Evolutionary conservation across 805 yeast genomes (phyloP).

Genomic region (Yamadazyma ubonensis): DNA sequence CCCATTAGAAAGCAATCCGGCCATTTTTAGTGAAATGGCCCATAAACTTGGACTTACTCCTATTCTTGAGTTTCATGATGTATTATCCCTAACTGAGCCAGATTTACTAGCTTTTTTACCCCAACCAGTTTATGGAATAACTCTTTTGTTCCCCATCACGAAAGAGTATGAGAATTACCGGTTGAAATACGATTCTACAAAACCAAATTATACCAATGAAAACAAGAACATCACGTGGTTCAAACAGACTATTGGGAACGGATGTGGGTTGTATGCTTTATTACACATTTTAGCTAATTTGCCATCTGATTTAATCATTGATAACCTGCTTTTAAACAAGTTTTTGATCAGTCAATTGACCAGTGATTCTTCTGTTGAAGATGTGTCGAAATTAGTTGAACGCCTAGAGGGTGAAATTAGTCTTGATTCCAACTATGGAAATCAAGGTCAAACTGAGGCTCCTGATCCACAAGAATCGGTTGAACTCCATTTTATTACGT

Average conservation of each 20-base stretch:
- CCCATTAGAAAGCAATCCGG: constrained; percentile 91
- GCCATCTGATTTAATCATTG: constrained; percentile 44
- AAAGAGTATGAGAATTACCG: constrained; percentile 55
- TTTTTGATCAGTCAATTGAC: constrained; percentile 17
- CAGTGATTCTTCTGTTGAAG: constrained; percentile 21
- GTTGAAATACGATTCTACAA: constrained; percentile 34
- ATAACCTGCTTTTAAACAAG: constrained; percentile 31
- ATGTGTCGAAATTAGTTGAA: constrained; percentile 46
- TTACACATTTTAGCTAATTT: constrained; percentile 57
- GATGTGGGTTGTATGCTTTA: constrained; percentile 90
- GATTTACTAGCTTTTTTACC: constrained; percentile 81
- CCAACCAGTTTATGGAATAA: constrained; percentile 70
- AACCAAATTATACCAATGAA: constrained; percentile 23
- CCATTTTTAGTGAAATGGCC: constrained; percentile 70
- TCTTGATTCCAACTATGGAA: constrained; percentile 45
- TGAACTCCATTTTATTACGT: constrained; percentile 76
- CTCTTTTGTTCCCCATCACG: constrained; percentile 83
- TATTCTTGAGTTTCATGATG: constrained; percentile 66
- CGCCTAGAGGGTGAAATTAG: constrained; percentile 40
- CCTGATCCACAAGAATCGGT: constrained; percentile 53
- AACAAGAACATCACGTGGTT: constrained; percentile 60
- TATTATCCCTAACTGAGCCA: constrained; percentile 80
- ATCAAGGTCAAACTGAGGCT: constrained; percentile 64
- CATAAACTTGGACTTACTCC: constrained; percentile 64
- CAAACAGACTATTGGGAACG: constrained; percentile 79